Base-by-base conservation (phyloP, 2,329 filamentous ascomycete genomes). In the Microsporum audouinii region DNA sequence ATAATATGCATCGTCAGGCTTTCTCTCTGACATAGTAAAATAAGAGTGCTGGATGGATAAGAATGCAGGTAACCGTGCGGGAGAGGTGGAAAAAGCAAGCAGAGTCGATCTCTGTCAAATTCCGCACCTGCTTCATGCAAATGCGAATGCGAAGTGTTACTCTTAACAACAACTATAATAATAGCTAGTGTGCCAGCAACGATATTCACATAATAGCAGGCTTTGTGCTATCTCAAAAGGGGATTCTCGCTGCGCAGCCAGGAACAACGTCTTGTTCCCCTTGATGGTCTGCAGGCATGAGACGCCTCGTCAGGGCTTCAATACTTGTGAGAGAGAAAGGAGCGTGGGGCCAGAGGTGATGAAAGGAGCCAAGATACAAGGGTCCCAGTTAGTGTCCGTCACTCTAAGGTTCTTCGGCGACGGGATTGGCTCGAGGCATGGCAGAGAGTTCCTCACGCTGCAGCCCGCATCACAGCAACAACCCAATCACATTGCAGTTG, bases 391-490 rank as follows among this genome's bases (percentile, higher is more conserved):
- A 59, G 57, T 41, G 57, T 59, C 29, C 57, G 57, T 38, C 57
- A n/a, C 31, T 36, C 27, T 39, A 45, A 47, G 34, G 38, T 59
- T 59, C 57, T 47, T 34, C 39, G 27, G 7, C 29, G 29, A 59
- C 31, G 39, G 57, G 57, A 59, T 59, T 59, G 57, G 57, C n/a
- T 59, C 36, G 7, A 29, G 39, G 7, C 8, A 36, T 59, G 39
- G 56, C 31, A 31, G 57, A 47, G n/a, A 34, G 57, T 59, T 59
- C 39, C 47, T 59, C 57, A 47, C 23, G 38, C 43, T 60, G 58
- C 58, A 60, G 58, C 43, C 45, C 38, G 31, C 34, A 55, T 51
- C 45, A 55, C 58, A 51, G 34, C 29, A 31, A 17, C 45, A 51
- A 14, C 17, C 58, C 58, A 60, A 60, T 60, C 58, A 60, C 36